These are phyloP conservation scores for Sparassis latifolia DNA, from an alignment of 1,284 basidiomycete species.

Conservation along the genomic window DNA sequence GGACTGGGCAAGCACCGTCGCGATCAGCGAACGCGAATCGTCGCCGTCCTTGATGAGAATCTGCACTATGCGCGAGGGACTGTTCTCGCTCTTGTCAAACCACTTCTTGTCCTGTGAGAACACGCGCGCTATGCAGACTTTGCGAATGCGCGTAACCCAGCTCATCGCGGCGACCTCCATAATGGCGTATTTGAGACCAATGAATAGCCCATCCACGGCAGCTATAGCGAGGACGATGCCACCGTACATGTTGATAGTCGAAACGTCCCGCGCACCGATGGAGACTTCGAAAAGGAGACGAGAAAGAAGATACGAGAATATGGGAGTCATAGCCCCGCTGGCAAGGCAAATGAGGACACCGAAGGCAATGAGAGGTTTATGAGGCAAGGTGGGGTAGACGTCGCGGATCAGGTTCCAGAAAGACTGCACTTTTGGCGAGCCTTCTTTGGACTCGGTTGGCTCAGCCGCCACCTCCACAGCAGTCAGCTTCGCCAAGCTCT, in stretches of 20 bases:
- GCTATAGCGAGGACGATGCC: slow-evolving; percentile 70
- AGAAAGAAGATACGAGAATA: slow-evolving; percentile 89
- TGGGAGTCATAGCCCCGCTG: slow-evolving; percentile 80
- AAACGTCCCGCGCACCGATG: slow-evolving; percentile 53
- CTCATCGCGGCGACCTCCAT: slow-evolving; percentile 70
- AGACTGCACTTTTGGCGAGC: slow-evolving; percentile 15
- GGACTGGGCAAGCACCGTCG: slow-evolving; percentile 68
- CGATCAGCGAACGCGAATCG: slow-evolving; percentile 78
- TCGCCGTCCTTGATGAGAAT: slow-evolving; percentile 87
- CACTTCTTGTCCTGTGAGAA: slow-evolving; percentile 85
- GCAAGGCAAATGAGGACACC: slow-evolving; percentile 63
- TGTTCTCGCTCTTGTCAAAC: slow-evolving; percentile 74
- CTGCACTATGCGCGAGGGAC: slow-evolving; percentile 66
- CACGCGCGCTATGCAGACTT: slow-evolving; percentile 51
- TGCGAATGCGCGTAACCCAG: slow-evolving; percentile 75
- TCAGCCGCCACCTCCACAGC: slow-evolving; percentile 29
- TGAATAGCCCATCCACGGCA: slow-evolving; percentile 66
- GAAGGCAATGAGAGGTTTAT: slow-evolving; percentile 62
- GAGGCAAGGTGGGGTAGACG: slow-evolving; percentile 71
- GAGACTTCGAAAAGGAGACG: slow-evolving; percentile 78
- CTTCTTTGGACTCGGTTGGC: slow-evolving; percentile 7
- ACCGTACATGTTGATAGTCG: slow-evolving; percentile 64
- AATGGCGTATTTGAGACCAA: slow-evolving; percentile 70
- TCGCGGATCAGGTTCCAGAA: slow-evolving; percentile 47
- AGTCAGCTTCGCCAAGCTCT: slow-evolving; percentile 22